Conservation (phyloP, 2,329 filamentous ascomycete genomes). For the Colletotrichum lindemuthianum region DNA sequence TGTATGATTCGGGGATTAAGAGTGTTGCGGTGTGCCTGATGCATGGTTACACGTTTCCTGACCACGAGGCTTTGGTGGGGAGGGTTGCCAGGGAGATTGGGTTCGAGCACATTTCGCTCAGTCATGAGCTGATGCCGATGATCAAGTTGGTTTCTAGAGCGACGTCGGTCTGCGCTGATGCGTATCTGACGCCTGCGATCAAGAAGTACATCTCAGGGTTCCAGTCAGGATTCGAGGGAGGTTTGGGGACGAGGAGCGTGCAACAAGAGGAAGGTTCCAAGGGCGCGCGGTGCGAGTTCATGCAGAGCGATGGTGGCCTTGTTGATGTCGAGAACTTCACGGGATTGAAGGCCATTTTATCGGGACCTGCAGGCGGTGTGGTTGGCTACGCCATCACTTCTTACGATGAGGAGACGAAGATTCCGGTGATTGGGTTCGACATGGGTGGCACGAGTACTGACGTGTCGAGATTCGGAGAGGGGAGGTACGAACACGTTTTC, state of each 20-base stretch:
- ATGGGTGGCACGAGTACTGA: constrained; percentile 96
- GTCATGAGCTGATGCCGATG: constrained; percentile 84
- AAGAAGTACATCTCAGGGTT: constrained; percentile 81
- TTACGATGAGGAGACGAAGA: constrained; percentile 84
- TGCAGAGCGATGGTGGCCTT: constrained; percentile 85
- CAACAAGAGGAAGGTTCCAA: constrained; percentile 70
- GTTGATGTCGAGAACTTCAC: constrained; percentile 84
- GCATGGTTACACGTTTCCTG: constrained; percentile 91
- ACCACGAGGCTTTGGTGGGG: constrained; percentile 83
- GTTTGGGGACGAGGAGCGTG: constrained; percentile 80
- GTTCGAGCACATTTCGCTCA: constrained; percentile 83
- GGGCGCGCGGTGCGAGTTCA: constrained; percentile 89
- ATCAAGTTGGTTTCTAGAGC: constrained; percentile 82
- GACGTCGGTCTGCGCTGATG: constrained; percentile 82
- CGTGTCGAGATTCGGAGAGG: constrained; percentile 86
- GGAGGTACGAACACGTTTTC: constrained; percentile 91
- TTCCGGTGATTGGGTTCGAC: constrained; percentile 92
- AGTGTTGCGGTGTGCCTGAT: constrained; percentile 92
- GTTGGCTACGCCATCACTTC: constrained; percentile 93
- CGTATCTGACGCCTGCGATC: constrained; percentile 82
- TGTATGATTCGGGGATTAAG: constrained; percentile 75
- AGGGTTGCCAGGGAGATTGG: constrained; percentile 82
- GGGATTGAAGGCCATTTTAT: constrained; percentile 85
- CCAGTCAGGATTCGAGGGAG: constrained; percentile 81
- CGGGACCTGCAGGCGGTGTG: constrained; percentile 91